Base-by-base conservation (phyloP, 768 basidiomycete genomes). In the Tricholoma sp. region DNA sequence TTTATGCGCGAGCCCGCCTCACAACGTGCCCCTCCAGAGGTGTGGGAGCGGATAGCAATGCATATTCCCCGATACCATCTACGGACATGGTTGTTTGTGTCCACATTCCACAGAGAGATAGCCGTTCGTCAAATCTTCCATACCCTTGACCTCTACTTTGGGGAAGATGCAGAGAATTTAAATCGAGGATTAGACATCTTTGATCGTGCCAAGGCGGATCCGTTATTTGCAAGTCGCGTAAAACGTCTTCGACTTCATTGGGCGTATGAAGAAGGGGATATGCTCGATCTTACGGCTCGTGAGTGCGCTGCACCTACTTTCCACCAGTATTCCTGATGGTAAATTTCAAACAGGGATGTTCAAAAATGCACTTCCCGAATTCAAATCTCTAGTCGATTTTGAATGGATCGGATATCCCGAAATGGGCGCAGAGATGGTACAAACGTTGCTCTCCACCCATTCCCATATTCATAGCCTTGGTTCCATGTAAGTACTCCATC, bases 371-470 rank as follows among this genome's bases (percentile, higher is more conserved):
- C 73, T 88, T 12, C 84, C 84, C 0, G 82, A 82, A 43, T 86
- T 87, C 70, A 83, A 73, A 57, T 77, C 79, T 7, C 71, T 88
- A 10, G 65, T 73, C 11, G 84, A 85, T 59, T 85, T 87, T 63
- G 85, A 88, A 68, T 88, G 86, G 86, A 86, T 87, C n/a, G 85
- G 86, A 5, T 87, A 87, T 63, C 86, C 85, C 1, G 86, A 88
- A 64, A 72, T 88, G 70, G 76, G 81, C 9, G 82, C 76, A n/a
- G 84, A 86, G 53, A 83, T 84, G 77, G 84, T 88, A 0, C 77
- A 84, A 62, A 77, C 76, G 8, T 73, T 88, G 4, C 70, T 84
- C 11, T 68, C 74, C 5, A 79, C 74, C 52, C 85, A 86, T 59
- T 73, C 81, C 4, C 74, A 77, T 55, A 71, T 87, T 18, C 77